Evolutionary conservation across 225 moss, liverwort and hornwort genomes (phyloP).

Genomic region (Sphagnum tenellum): DNA sequence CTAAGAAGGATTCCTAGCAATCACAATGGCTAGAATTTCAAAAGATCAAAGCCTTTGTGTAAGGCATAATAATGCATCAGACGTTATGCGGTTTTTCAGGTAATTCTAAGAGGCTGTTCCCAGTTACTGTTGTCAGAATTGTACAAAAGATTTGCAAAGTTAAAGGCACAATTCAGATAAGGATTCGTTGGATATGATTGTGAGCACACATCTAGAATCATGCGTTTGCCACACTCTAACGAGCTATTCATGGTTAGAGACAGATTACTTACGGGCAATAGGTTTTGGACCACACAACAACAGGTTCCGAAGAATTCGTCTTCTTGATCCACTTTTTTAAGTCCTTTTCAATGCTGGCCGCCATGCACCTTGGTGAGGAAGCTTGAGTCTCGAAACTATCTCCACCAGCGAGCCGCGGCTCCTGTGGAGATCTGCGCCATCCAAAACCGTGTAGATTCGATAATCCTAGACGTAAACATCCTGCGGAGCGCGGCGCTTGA

Average conservation of each 20-base stretch:
- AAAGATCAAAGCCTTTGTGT: no score
- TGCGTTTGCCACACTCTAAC: no score
- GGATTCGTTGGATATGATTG: no score
- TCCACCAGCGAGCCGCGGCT: neutral
- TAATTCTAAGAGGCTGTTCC: no score
- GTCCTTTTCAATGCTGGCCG: slow-evolving; percentile 20
- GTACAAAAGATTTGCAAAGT: no score
- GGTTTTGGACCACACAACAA: slow-evolving; percentile 43
- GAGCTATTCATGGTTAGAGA: neutral
- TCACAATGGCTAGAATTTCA: no score
- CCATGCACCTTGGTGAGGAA: slow-evolving; percentile 18
- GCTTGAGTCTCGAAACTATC: slow-evolving; percentile 9
- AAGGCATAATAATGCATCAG: no score
- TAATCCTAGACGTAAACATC: slow-evolving; percentile 12
- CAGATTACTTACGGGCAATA: slow-evolving; percentile 33
- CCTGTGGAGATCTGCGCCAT: neutral
- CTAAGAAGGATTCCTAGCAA: no score
- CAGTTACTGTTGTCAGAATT: no score
- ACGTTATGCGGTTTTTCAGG: no score
- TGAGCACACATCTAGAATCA: no score
- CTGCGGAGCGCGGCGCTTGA: slow-evolving; percentile 3
- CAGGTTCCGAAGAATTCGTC: slow-evolving; percentile 29
- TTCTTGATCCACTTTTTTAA: slow-evolving; percentile 31
- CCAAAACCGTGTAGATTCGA: slow-evolving; percentile 4
- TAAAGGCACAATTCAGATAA: no score